A percentile compares a stretch with the other conserved stretches of the same genome.
These are phyloP conservation scores for Didymella lethalis DNA, from an alignment of 2,329 filamentous ascomycete genomes.

Conservation along the genomic window DNA sequence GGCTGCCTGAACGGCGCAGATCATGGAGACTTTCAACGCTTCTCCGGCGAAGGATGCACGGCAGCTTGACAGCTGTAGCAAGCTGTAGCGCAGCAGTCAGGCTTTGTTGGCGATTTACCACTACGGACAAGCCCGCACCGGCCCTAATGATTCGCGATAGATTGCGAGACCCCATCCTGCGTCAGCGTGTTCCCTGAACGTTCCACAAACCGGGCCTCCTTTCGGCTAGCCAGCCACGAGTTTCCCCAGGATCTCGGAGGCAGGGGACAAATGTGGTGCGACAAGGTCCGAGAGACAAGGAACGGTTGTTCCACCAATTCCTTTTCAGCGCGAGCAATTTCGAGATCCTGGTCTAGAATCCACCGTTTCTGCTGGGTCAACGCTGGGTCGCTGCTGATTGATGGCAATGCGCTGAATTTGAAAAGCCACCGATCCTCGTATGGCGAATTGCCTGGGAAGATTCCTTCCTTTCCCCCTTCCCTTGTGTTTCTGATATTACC, in stretches of 20 bases:
- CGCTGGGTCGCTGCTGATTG: slow-evolving; percentile 25
- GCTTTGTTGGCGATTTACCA: slow-evolving; percentile 9
- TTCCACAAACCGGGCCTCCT: slow-evolving; percentile 18
- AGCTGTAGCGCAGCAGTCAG: slow-evolving; percentile 17
- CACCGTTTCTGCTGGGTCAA: slow-evolving; percentile 14
- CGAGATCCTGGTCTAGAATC: slow-evolving; percentile 30
- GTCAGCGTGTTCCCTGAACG: slow-evolving; percentile 19
- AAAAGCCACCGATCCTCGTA: slow-evolving; percentile 32
- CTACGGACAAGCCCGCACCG: slow-evolving; percentile 10
- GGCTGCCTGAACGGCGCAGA: slow-evolving; percentile 14
- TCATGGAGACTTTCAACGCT: background rate
- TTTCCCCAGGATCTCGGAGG: slow-evolving; percentile 35
- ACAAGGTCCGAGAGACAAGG: slow-evolving; percentile 23
- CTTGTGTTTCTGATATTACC: slow-evolving; percentile 23
- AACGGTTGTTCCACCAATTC: slow-evolving; percentile 41
- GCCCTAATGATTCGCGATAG: slow-evolving; percentile 13
- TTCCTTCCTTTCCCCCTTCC: slow-evolving; percentile 24
- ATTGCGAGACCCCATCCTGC: slow-evolving; percentile 17
- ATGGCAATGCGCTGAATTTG: slow-evolving; percentile 23
- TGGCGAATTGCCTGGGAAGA: slow-evolving; percentile 19
- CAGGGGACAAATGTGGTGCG: slow-evolving; percentile 26
- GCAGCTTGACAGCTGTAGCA: slow-evolving; percentile 16
- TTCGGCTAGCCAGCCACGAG: slow-evolving; percentile 29
- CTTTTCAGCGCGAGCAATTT: slow-evolving; percentile 31
- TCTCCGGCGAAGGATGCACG: slow-evolving; percentile 8